Percentiles rank a stretch among this genome's conserved stretches.
These are phyloP conservation scores for Alternaria sp. DNA, from an alignment of 2,329 filamentous ascomycete genomes.

Conservation along the genomic window DNA sequence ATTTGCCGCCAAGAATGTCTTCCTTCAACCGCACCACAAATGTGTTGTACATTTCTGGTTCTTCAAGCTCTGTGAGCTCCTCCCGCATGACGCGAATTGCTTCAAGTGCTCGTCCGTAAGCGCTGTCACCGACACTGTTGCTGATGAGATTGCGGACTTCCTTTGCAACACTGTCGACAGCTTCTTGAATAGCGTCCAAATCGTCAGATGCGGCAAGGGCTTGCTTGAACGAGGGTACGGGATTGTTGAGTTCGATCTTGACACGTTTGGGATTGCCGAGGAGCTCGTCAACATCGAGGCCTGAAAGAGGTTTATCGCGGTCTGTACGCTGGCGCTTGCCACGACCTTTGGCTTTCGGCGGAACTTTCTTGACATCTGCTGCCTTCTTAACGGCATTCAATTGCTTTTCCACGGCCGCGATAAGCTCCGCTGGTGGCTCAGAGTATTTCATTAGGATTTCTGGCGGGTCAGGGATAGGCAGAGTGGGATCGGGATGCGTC, in stretches of 20 bases:
- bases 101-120: slow-evolving; percentile 78
- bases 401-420: slow-evolving; percentile 64
- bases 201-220: slow-evolving; percentile 69
- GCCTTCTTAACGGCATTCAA: slow-evolving; percentile 71
- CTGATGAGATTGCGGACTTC: slow-evolving; percentile 75
- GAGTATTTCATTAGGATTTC: slow-evolving; percentile 72
- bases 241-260: slow-evolving; percentile 73
- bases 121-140: slow-evolving; percentile 76
- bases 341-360: slow-evolving; percentile 78
- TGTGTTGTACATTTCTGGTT: slow-evolving; percentile 77
- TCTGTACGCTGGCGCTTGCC: slow-evolving; percentile 68
- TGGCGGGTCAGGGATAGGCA: slow-evolving; percentile 60
- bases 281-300: slow-evolving; percentile 83
- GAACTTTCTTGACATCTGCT: slow-evolving; percentile 83
- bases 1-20: slow-evolving; percentile 70
- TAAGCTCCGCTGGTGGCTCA: slow-evolving; percentile 71
- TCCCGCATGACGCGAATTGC: slow-evolving; percentile 79
- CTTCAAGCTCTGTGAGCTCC: slow-evolving; percentile 77
- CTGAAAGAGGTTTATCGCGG: slow-evolving; percentile 82
- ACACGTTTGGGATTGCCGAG: slow-evolving; percentile 68
- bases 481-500: slow-evolving; percentile 73
- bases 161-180: slow-evolving; percentile 75
- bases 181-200: slow-evolving; percentile 69
- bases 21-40: slow-evolving; percentile 76
- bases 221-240: slow-evolving; percentile 91